Conservation (phyloP, 768 basidiomycete genomes). For the Cyclocybe aegerita region DNA sequence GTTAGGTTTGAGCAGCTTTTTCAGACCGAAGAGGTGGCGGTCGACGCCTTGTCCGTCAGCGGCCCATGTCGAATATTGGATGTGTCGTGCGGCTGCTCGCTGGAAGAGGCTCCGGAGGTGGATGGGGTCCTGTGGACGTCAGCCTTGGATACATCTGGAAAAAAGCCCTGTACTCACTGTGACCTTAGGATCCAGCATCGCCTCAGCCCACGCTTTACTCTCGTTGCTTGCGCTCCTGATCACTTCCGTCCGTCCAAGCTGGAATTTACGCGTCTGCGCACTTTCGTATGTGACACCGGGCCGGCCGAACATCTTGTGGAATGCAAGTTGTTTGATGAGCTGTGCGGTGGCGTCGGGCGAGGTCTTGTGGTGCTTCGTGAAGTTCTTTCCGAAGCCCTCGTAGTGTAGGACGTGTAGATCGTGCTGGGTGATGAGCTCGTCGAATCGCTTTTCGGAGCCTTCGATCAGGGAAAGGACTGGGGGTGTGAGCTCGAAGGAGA, state of each 20-base stretch:
- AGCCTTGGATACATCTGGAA: not conserved
- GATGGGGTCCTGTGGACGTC: constrained; percentile 23
- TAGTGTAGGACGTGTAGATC: constrained; percentile 85
- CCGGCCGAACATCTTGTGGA: constrained; percentile 77
- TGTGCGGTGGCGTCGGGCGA: constrained; percentile 97
- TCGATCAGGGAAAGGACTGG: constrained; percentile 52
- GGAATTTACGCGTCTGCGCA: constrained; percentile 90
- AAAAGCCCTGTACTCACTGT: constrained; percentile 39
- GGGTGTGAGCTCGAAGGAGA: constrained; percentile 68
- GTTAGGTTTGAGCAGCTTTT: constrained; percentile 71
- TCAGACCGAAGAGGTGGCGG: constrained; percentile 92
- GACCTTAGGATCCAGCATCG: constrained; percentile 68
- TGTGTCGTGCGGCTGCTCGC: constrained; percentile 76
- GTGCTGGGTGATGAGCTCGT: constrained; percentile 72
- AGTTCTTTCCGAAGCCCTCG: constrained; percentile 83
- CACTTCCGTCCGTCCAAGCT: constrained; percentile 91
- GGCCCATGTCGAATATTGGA: constrained; percentile 87
- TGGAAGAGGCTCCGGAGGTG: constrained; percentile 69
- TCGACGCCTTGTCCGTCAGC: constrained; percentile 95
- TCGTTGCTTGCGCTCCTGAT: constrained; percentile 85
- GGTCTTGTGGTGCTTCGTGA: constrained; percentile 78
- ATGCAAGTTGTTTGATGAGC: constrained; percentile 94
- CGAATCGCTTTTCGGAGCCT: constrained; percentile 66
- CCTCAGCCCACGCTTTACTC: constrained; percentile 81
- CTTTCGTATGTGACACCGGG: constrained; percentile 90